A percentile compares a stretch with the other conserved stretches of the same genome.
phyloP scores from a whole-genome alignment of 2,329 filamentous ascomycete species.

The Aspergillus tamarii region DNA sequence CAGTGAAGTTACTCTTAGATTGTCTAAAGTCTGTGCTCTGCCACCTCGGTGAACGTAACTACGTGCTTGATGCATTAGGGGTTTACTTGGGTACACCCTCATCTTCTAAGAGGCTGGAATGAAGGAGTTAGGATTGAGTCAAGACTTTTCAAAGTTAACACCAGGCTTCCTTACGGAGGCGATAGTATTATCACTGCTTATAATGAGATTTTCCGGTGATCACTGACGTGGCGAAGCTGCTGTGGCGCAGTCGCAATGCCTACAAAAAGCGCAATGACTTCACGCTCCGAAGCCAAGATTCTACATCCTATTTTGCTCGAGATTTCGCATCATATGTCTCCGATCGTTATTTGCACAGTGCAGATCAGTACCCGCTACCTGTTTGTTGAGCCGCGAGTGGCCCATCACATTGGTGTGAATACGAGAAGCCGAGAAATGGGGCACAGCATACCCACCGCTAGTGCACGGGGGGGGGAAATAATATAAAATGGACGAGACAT shows the following conservation, averaged over 20 bases:
- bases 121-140: neutral
- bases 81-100: neutral
- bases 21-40: neutral
- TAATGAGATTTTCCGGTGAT: neutral
- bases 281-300: neutral
- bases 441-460: neutral
- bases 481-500: neutral
- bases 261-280: neutral
- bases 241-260: neutral
- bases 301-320: neutral
- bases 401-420: neutral
- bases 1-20: neutral
- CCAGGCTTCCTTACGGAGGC: no score
- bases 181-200: no score
- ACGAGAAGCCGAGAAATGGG: neutral
- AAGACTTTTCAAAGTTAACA: neutral
- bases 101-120: neutral
- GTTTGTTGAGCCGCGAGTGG: neutral
- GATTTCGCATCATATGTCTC: neutral
- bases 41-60: neutral
- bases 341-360: neutral
- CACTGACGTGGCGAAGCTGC: neutral
- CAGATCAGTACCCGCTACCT: neutral
- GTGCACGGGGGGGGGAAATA: neutral
- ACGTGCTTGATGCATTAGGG: neutral